Evolutionary conservation across 805 yeast species (phyloP).

Genomic region (Wickerhamiella australiensis): DNA sequence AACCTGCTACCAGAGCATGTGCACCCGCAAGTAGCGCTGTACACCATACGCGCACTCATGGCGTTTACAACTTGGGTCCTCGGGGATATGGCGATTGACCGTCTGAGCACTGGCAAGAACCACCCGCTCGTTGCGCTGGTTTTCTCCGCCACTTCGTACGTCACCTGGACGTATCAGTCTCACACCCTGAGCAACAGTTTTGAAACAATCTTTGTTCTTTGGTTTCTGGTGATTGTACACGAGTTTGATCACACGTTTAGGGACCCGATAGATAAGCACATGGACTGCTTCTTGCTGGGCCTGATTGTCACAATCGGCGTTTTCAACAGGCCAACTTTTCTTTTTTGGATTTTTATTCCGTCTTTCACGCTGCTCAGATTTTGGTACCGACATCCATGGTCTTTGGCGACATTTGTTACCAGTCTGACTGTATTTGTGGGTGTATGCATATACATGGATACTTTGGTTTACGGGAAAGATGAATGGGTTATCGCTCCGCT

Average conservation of each 20-base stretch:
- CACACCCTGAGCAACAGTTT: conserved; percentile 84
- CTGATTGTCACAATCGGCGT: conserved; percentile 48
- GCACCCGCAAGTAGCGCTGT: conserved; percentile 42
- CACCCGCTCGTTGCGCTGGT: conserved; percentile 34
- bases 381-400: conserved; percentile 29
- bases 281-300: conserved; percentile 38
- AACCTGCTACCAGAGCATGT: conserved; percentile 31
- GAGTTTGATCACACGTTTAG: conserved; percentile 23
- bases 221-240: conserved; percentile 40
- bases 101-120: conserved; percentile 36
- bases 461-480: conserved; percentile 31
- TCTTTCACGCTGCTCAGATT: conserved; percentile 35
- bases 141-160: conserved; percentile 45
- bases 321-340: conserved; percentile 78
- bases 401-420: conserved; percentile 26
- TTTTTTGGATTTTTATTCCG: conserved; percentile 63
- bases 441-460: conserved; percentile 42
- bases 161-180: conserved; percentile 67
- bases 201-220: conserved; percentile 45
- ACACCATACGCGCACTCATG: conserved; percentile 41
- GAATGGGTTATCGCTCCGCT: conserved; percentile 51
- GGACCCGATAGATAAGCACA: conserved; percentile 23
- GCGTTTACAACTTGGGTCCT: conserved; percentile 30
- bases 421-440: conserved; percentile 32
- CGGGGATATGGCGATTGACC: conserved; percentile 35